Conservation (phyloP, 768 basidiomycete species). For the Tulasnella sp. region DNA sequence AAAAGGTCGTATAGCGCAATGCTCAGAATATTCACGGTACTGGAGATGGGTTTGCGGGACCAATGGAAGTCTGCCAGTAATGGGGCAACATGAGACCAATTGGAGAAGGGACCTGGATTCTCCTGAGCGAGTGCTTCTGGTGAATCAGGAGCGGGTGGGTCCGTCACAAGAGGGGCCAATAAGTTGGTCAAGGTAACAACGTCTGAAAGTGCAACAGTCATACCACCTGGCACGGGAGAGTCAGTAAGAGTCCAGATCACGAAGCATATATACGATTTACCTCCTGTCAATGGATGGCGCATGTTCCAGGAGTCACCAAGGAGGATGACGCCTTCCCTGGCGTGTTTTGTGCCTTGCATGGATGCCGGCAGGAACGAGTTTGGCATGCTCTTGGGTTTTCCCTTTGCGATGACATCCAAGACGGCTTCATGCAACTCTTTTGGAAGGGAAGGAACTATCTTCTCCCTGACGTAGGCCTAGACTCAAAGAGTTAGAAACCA, state of each 20-base stretch:
- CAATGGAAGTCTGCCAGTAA: constrained; percentile 69
- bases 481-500: not conserved
- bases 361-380: constrained; percentile 83
- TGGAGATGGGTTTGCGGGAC: constrained; percentile 66
- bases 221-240: constrained; percentile 47
- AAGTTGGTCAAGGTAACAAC: constrained; percentile 49
- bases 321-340: constrained; percentile 61
- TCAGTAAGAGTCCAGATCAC: not conserved
- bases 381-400: constrained; percentile 83
- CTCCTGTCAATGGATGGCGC: constrained; percentile 93
- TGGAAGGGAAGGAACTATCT: constrained; percentile 76
- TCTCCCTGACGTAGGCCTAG: constrained; percentile 53
- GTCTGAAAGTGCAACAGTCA: constrained; percentile 91
- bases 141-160: constrained; percentile 13
- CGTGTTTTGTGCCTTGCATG: constrained; percentile 39
- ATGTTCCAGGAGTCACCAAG: constrained; percentile 97
- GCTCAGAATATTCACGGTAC: constrained; percentile 85
- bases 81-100: constrained; percentile 28
- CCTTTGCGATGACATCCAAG: constrained; percentile 52
- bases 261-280: constrained; percentile 11
- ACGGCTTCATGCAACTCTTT: constrained; percentile 51
- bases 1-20: constrained; percentile 91
- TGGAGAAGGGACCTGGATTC: constrained; percentile 12
- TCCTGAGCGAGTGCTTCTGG: constrained; percentile 22
- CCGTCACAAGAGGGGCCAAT: constrained; percentile 9